A percentile compares a stretch with the other conserved stretches of the same genome.
Evolutionary conservation across 2,329 filamentous ascomycete genomes (phyloP).

Genomic region (Escovopsis sp.): DNA sequence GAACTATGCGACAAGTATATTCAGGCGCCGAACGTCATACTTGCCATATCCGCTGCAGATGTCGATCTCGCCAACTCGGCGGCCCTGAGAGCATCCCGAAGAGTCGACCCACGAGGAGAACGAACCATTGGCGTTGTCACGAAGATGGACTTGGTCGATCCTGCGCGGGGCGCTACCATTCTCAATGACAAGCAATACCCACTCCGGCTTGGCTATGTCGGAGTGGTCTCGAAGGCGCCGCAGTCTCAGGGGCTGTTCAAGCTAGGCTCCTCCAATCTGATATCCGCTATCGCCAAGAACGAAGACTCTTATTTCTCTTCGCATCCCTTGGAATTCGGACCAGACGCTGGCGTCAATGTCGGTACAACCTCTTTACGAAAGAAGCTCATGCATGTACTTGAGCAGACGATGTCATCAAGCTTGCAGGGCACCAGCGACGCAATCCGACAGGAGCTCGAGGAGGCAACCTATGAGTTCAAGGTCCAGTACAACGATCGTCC

Average conservation of each 20-base stretch:
- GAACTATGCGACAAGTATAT: conserved; percentile 98
- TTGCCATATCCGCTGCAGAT: conserved; percentile 94
- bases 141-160: conserved; percentile 95
- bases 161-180: conserved; percentile 61
- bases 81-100: conserved; percentile 72
- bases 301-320: conserved; percentile 77
- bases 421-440: conserved; percentile 80
- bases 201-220: conserved; percentile 86
- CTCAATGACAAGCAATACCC: conserved; percentile 86
- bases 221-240: conserved; percentile 78
- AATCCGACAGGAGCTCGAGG: conserved; percentile 87
- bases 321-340: conserved; percentile 67
- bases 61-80: conserved; percentile 96
- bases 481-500: conserved; percentile 98
- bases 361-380: conserved; percentile 80
- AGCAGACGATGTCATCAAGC: conserved; percentile 92
- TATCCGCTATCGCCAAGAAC: conserved; percentile 69
- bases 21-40: conserved; percentile 84
- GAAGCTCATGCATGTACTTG: conserved; percentile 92
- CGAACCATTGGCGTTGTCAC: conserved; percentile 97
- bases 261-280: conserved; percentile 65
- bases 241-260: conserved; percentile 61
- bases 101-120: conserved; percentile 88
- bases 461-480: conserved; percentile 97
- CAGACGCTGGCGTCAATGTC: conserved; percentile 56